These are phyloP conservation scores for Lasiodiplodia hormozganensis DNA, from an alignment of 2,329 filamentous ascomycete species.

Conservation along the genomic window DNA sequence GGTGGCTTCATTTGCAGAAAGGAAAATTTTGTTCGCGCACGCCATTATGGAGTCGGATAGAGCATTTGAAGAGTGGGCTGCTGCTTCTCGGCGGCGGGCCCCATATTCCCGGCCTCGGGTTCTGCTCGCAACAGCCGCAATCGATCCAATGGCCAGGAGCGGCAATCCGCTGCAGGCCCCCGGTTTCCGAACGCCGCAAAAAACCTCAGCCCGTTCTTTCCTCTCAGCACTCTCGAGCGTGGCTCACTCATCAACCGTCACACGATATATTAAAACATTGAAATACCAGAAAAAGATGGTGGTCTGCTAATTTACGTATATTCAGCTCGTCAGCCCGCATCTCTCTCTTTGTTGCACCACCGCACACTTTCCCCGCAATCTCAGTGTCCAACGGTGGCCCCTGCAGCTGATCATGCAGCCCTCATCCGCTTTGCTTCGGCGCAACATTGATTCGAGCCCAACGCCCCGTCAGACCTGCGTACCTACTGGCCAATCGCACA, in stretches of 20 bases:
- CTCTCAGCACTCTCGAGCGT: background rate
- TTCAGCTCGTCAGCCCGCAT: background rate
- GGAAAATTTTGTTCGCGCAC: constrained; percentile 5
- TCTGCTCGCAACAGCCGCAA: constrained; percentile 18
- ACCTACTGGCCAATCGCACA: constrained; percentile 37
- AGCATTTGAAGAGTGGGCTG: background rate
- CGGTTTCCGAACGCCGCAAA: background rate
- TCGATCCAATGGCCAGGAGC: background rate
- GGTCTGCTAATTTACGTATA: constrained; percentile 4
- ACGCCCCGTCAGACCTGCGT: constrained; percentile 33
- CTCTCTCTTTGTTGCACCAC: background rate
- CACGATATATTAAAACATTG: background rate
- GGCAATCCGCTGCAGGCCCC: constrained; percentile 17
- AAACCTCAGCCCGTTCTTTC: background rate
- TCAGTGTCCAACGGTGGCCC: constrained; percentile 38
- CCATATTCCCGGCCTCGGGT: constrained; percentile 16
- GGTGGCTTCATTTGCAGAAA: background rate
- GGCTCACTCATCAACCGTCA: background rate
- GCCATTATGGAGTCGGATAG: constrained; percentile 22
- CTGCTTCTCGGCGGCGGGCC: background rate
- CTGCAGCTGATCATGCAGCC: constrained; percentile 50
- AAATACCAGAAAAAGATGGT: background rate
- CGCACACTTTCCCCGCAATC: constrained; percentile 45
- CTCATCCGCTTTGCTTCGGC: constrained; percentile 38
- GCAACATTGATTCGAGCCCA: constrained; percentile 21